Percentiles rank a stretch among this genome's conserved stretches.
Conservation (phyloP, 129 eudicot species). For the Arctium lappa region DNA sequence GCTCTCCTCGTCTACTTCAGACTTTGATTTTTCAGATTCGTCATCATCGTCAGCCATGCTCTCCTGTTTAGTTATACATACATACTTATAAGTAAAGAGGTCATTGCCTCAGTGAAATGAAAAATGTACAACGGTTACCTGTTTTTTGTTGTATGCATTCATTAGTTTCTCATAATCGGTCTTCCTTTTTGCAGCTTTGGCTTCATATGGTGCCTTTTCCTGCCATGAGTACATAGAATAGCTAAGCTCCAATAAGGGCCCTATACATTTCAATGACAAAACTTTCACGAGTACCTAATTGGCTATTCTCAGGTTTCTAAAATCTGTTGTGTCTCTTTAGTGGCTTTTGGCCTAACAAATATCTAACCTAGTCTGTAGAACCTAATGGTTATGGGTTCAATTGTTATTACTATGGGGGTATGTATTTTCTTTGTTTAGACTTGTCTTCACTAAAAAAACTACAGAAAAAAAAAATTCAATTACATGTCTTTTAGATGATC, state of each 20-base stretch:
- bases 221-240: slow-evolving; percentile 29
- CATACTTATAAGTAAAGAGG: background rate
- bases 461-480: too few relatives aligned
- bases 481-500: too few relatives aligned
- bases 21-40: slow-evolving; percentile 80
- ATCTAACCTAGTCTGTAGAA: background rate
- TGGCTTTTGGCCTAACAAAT: slow-evolving; percentile 4
- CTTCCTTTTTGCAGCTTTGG: slow-evolving; percentile 86
- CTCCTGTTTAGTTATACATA: slow-evolving; percentile 36
- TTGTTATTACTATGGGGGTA: too few relatives aligned
- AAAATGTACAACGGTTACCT: slow-evolving; percentile 32
- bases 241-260: background rate
- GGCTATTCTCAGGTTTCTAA: background rate
- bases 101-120: background rate
- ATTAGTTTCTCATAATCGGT: slow-evolving; percentile 71
- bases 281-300: background rate
- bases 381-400: background rate
- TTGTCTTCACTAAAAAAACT: too few relatives aligned
- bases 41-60: slow-evolving; percentile 68
- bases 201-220: slow-evolving; percentile 98
- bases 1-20: slow-evolving; percentile 84
- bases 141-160: slow-evolving; percentile 86
- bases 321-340: background rate
- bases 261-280: background rate
- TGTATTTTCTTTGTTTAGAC: too few relatives aligned